Evolutionary conservation across 2,329 filamentous ascomycete genomes (phyloP).

Genomic region (Penicillium oxalicum): DNA sequence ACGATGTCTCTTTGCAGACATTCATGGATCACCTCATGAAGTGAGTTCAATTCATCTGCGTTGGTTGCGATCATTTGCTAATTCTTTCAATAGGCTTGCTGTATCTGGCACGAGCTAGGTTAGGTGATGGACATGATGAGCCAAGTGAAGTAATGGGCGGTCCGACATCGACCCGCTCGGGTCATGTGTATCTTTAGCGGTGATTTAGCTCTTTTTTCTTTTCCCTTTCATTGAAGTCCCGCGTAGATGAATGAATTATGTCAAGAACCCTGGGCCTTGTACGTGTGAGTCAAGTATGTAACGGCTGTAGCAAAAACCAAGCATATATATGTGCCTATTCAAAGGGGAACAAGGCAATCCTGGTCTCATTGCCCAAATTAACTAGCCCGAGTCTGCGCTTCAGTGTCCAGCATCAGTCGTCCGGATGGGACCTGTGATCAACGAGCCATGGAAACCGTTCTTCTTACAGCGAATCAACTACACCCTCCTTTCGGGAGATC

Average conservation of each 20-base stretch:
- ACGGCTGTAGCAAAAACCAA: no score
- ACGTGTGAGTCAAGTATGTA: no score
- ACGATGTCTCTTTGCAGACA: conserved; percentile 94
- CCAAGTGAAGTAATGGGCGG: conserved; percentile 31
- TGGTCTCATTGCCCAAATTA: no score
- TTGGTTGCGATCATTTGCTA: conserved; percentile 16
- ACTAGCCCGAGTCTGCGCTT: no score
- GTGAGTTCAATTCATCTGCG: conserved; percentile 47
- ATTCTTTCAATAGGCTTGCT: conserved; percentile 38
- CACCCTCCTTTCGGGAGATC: no score
- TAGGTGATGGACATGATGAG: conserved; percentile 20
- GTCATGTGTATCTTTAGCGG: conserved; percentile 41
- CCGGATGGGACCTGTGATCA: no score
- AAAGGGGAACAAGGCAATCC: no score
- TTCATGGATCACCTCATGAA: conserved; percentile 99
- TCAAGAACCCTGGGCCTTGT: conserved; percentile 3
- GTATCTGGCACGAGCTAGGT: conserved; percentile 47
- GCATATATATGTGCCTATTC: neutral
- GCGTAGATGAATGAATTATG: conserved; percentile 29
- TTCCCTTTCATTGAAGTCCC: conserved; percentile 22
- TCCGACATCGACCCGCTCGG: conserved; percentile 25
- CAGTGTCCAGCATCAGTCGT: no score
- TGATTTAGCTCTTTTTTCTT: conserved; percentile 26
- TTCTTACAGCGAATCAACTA: no score
- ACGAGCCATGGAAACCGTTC: no score